Evolutionary conservation across 202 grass and related monocot genomes (phyloP).

Genomic region (Setaria viridis): DNA sequence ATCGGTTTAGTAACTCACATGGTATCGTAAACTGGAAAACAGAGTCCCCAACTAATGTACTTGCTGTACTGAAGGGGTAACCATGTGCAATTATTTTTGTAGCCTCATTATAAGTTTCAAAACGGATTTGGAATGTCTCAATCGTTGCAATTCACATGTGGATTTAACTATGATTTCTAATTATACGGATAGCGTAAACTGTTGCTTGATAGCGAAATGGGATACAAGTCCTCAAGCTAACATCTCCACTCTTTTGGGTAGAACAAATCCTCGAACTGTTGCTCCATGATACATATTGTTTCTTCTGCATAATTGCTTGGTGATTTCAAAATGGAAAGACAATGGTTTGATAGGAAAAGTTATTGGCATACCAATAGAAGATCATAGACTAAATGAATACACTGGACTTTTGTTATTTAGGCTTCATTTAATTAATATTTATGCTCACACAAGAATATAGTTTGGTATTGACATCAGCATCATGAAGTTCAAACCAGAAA

Average conservation of each 20-base stretch:
- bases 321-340: neutral
- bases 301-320: neutral
- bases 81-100: neutral
- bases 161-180: neutral
- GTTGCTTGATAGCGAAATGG: slow-evolving; percentile 1
- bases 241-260: neutral
- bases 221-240: neutral
- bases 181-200: neutral
- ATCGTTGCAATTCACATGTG: slow-evolving; percentile 3
- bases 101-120: neutral
- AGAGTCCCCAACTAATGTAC: neutral
- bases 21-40: neutral
- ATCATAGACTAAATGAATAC: neutral
- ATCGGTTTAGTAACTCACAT: slow-evolving; percentile 7
- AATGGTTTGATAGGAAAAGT: neutral
- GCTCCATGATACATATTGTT: neutral
- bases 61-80: neutral
- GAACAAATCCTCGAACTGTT: neutral
- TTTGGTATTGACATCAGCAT: neutral
- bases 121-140: neutral
- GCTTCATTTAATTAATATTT: no score
- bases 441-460: neutral
- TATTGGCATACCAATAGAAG: neutral
- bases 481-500: slow-evolving; percentile 5
- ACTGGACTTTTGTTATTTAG: no score